Evolutionary conservation across 2,329 filamentous ascomycete genomes (phyloP).

Genomic region (Xylaria arbuscula): DNA sequence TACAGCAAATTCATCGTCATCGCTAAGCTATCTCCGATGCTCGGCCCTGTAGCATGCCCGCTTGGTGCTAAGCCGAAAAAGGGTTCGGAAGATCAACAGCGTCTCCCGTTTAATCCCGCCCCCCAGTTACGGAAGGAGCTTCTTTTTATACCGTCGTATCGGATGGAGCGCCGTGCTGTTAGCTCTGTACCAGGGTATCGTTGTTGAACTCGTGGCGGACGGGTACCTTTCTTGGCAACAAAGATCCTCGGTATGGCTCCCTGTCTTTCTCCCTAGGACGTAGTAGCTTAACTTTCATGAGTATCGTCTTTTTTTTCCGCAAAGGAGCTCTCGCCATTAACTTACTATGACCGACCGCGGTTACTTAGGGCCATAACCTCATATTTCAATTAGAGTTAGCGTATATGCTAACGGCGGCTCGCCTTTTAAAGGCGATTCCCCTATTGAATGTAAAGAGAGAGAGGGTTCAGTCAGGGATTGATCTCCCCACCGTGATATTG

Average conservation of each 20-base stretch:
- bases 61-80: slow-evolving; percentile 32
- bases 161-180: background rate
- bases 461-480: background rate
- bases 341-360: background rate
- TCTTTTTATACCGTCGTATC: background rate
- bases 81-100: slow-evolving; percentile 24
- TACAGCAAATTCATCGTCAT: slow-evolving; percentile 9
- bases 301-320: slow-evolving; percentile 30
- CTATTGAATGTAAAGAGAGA: background rate
- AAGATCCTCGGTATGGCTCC: slow-evolving; percentile 20
- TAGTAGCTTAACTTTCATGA: background rate
- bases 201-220: background rate
- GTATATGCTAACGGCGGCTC: background rate
- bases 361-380: slow-evolving; percentile 3
- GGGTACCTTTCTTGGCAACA: slow-evolving; percentile 30
- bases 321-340: slow-evolving; percentile 16
- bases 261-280: background rate
- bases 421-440: too few relatives aligned
- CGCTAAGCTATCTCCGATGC: background rate
- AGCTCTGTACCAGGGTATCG: background rate
- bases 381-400: background rate
- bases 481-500: background rate
- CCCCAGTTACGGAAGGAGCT: background rate
- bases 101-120: background rate
- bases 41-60: background rate